Evolutionary conservation across 306 rosid species (phyloP).

Genomic region (Vachellia collinsii): DNA sequence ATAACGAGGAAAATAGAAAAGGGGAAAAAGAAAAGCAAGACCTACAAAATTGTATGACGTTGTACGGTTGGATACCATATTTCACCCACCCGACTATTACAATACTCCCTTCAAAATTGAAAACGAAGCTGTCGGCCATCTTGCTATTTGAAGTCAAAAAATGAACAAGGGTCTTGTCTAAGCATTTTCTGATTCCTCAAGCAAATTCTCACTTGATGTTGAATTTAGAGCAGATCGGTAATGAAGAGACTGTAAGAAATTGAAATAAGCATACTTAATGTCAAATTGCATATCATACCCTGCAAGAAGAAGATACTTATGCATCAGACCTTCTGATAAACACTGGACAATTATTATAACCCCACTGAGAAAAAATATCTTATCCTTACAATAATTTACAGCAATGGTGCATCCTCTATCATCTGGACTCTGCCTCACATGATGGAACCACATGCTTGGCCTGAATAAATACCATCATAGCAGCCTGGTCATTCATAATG

Average conservation of each 20-base stretch:
- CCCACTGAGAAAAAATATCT: neutral
- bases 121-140: neutral
- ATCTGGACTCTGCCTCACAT: conserved; percentile 71
- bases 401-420: conserved; percentile 66
- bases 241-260: conserved; percentile 68
- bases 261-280: conserved; percentile 80
- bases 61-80: neutral
- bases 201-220: conserved; percentile 15
- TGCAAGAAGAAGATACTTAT: conserved; percentile 44
- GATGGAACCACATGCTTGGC: conserved; percentile 97
- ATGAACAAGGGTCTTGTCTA: neutral
- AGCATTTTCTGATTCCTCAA: conserved; percentile 41
- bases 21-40: neutral
- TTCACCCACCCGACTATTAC: neutral
- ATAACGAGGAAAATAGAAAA: too few relatives aligned
- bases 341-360: conserved; percentile 7
- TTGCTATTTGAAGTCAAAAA: neutral
- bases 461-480: conserved; percentile 51
- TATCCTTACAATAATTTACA: conserved; percentile 72
- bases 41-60: neutral
- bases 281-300: conserved; percentile 95
- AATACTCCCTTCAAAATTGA: neutral
- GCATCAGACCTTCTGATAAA: conserved; percentile 31
- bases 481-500: conserved; percentile 29
- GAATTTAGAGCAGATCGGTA: conserved; percentile 32